phyloP scores from a whole-genome alignment of 2,329 filamentous ascomycete genomes.

The Grosmannia huntii region DNA sequence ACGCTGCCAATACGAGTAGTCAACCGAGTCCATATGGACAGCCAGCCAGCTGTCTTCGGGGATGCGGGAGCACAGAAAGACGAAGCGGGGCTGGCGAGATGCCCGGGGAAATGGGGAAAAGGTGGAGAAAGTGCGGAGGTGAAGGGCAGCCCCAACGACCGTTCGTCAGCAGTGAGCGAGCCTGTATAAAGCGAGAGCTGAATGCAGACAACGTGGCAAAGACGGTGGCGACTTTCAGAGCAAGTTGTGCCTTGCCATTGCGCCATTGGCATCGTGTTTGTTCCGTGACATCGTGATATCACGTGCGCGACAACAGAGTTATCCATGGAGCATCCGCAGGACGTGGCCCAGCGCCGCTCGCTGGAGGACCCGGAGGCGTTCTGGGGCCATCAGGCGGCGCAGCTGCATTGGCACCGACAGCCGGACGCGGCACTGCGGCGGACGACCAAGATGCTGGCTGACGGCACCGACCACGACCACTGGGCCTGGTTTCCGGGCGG shows the following conservation, averaged over 20 bases:
- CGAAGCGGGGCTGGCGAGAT: background rate
- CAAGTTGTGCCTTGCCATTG: too few relatives aligned
- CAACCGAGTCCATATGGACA: background rate
- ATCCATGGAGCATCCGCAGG: constrained; percentile 31
- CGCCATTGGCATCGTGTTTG: too few relatives aligned
- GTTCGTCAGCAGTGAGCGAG: background rate
- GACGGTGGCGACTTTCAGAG: background rate
- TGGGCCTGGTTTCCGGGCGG: constrained; percentile 90
- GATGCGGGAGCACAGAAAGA: background rate
- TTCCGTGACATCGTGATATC: too few relatives aligned
- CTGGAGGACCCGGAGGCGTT: constrained; percentile 58
- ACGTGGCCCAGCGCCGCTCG: constrained; percentile 41
- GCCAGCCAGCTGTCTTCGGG: background rate
- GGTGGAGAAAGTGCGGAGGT: background rate
- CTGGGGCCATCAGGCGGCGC: constrained; percentile 62
- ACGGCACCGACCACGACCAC: constrained; percentile 51
- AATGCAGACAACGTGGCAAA: too few relatives aligned
- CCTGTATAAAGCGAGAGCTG: background rate
- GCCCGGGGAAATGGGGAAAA: constrained; percentile 11
- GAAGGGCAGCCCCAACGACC: background rate
- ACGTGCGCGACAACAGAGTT: background rate
- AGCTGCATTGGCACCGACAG: constrained; percentile 69
- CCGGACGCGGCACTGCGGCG: constrained; percentile 50
- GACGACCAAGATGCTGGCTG: constrained; percentile 46
- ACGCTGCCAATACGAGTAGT: too few relatives aligned